Conservation (phyloP, 164 flowering plant genomes). For the grape (Vitis vinifera) region DNA sequence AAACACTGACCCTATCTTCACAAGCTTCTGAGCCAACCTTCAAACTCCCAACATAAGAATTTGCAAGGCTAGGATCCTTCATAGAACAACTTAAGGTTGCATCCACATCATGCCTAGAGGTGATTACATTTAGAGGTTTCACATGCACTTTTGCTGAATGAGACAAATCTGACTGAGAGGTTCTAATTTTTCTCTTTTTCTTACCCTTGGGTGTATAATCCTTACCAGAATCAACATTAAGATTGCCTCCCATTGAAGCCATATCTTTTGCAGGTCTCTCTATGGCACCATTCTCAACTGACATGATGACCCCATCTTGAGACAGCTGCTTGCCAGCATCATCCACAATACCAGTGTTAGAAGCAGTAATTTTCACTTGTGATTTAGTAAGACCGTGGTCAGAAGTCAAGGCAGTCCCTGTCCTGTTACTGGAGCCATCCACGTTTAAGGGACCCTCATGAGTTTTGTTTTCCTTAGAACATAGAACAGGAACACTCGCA, state of each 20-base stretch:
- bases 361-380: neutral
- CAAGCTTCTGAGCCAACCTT: conserved; percentile 6
- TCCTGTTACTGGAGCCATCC: conserved; percentile 3
- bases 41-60: conserved; percentile 9
- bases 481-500: neutral
- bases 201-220: conserved; percentile 4
- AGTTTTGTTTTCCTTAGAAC: conserved; percentile 10
- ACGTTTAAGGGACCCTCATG: neutral
- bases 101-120: conserved; percentile 10
- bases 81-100: conserved; percentile 2
- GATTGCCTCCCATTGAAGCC: conserved; percentile 2
- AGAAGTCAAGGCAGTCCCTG: conserved; percentile 3
- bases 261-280: conserved; percentile 14
- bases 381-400: conserved; percentile 3
- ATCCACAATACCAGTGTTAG: neutral
- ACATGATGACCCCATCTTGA: neutral
- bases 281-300: conserved; percentile 4
- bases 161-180: conserved; percentile 13
- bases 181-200: conserved; percentile 16
- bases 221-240: neutral
- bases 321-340: conserved; percentile 7
- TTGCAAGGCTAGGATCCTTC: conserved; percentile 6
- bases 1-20: neutral
- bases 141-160: neutral
- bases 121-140: conserved; percentile 6